Conservation (phyloP, 257 asterid genomes). For the Solanum chiquidenum region DNA sequence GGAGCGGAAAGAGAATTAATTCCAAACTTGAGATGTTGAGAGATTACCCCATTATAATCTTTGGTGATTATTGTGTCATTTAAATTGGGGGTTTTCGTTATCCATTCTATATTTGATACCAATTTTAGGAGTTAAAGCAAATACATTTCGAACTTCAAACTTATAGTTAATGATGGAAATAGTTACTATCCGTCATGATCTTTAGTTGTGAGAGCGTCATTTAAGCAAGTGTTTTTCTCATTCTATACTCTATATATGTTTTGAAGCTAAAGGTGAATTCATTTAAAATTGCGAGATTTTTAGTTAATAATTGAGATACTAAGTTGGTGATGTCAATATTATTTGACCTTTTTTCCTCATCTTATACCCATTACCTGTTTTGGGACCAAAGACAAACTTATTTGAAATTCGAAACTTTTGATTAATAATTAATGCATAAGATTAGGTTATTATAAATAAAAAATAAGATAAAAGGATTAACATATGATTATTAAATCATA, state of each 20-base stretch:
- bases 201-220: background rate
- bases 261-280: background rate
- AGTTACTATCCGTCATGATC: background rate
- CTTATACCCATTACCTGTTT: background rate
- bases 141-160: background rate
- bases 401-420: too few relatives aligned
- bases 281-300: background rate
- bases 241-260: accelerated
- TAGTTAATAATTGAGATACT: background rate
- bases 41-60: background rate
- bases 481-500: background rate
- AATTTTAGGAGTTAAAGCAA: background rate
- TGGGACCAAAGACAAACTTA: background rate
- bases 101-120: background rate
- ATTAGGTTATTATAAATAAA: background rate
- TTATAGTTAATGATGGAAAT: background rate
- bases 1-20: accelerated
- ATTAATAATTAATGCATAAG: too few relatives aligned
- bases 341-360: background rate
- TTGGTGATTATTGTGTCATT: background rate
- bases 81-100: background rate
- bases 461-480: background rate
- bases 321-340: background rate
- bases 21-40: background rate
- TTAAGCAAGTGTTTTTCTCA: background rate